Base-by-base conservation (phyloP, 768 basidiomycete species). In the Xanthoconium stramineum region DNA sequence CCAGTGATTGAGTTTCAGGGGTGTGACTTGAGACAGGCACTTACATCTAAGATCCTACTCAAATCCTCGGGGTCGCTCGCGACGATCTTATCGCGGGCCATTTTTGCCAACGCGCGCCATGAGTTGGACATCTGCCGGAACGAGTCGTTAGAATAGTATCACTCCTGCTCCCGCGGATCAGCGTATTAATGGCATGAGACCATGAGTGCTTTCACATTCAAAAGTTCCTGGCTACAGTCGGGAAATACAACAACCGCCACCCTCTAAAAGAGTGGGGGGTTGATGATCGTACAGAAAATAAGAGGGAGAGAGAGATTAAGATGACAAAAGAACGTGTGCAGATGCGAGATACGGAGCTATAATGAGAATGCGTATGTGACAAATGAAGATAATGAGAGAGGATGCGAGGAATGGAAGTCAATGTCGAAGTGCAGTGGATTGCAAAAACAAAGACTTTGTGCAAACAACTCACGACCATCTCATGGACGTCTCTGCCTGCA, bases 31-130 rank as follows among this genome's bases (percentile, higher is more conserved):
- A 19, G 42, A 20, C 45, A 36, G 10, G 15, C 42, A 71, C 88
- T 76, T 70, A 90, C 90, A 45, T 81, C 83, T 32, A 93, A 76
- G 54, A 92, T 80, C 56, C 80, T 76, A 10, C 68, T 66, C 46
- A 91, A 60, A 53, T 91, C 86, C 59, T 84, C 83, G 1, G 91
- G 88, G 60, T 88, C 79, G 48, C 87, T 76, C 17, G 78, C 76
- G 20, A 92, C 83, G 52, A 93, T 81, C 33, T 84, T 78, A 68
- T 93, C 91, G 65, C 87, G 80, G 35, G 91, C 89, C 88, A 91
- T 90, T 59, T 76, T 80, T n/a, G 91, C 91, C 52, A 93, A 65
- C 1, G 91, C 83, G 51, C 91, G 79, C 91, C 91, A 94, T 66
- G 86, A 90, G 63, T 94, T 93, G 39, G 88, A 84, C 86, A 91